Evolutionary conservation across 305 asterid genomes (phyloP), one percentile per base, ranked within the genome.

Genomic region (Rubia occidens): DNA sequence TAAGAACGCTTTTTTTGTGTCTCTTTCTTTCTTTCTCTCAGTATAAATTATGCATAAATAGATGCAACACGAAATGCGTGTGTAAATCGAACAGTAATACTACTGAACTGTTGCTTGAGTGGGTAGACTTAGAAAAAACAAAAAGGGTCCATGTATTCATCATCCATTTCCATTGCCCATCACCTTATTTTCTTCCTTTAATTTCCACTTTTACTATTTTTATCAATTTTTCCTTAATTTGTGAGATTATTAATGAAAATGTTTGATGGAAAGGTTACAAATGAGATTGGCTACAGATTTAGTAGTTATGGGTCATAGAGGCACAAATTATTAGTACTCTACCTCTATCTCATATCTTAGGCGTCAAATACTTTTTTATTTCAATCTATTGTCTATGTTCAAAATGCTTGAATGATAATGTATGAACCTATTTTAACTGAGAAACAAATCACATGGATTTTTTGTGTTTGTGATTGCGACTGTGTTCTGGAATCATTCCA

Each of bases 21-120:
- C 10, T 17, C 58, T 51, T 5, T 51, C 10, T 51, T 51, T 17
- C 6, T 5, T 5, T 51, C 21, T 15, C n/a, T 51, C 58, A 51
- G 58, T 17, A 20, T 51, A 20, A 17, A 17, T 51, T 51, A 17
- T 51, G 58, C 58, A 51, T 51, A 51, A 51, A 51, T 51, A 51
- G 58, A 51, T 17, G 58, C 58, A 51, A 17, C 58, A 51, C 58
- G 58, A 51, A 51, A 51, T 51, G 58, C 58, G 58, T 51, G n/a
- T 51, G 58, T 51, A 51, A 51, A 51, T 51, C 58, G n/a, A 51
- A 51, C 58, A 51, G 58, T 51, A 51, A 51, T 5, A 51, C 58
- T 51, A 51, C 58, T 51, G 58, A 51, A 51, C 58, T 51, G 58
- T 51, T 51, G 58, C 58, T 51, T 51, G 58, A 51, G 58, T 51